Base-by-base conservation (phyloP, 768 basidiomycete genomes). In the Serpula lacrymans region DNA sequence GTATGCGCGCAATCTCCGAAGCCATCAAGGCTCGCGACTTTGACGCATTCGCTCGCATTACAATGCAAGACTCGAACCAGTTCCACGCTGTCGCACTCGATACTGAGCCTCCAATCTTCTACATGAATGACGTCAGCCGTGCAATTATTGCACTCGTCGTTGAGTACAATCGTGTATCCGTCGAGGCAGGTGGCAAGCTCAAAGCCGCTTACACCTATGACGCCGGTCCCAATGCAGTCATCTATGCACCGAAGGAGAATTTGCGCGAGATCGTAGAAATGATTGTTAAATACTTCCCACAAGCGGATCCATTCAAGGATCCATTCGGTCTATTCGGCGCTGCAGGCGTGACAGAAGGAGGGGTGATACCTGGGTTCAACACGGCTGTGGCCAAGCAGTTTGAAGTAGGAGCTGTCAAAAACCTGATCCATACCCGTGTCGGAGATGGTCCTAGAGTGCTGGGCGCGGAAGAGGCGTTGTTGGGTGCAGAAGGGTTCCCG, bases 161-260 rank as follows among this genome's bases (percentile, higher is more conserved):
- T 29, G 96, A 98, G 67, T 82, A 92, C 70, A 99, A 99, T 68
- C 80, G 94, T 14, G 71, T 88, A 16, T 71, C 80, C 2, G 64
- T 84, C 25, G 81, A 69, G 42, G 65, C 45, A 59, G 77, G 62
- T 33, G 69, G 71, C 2, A 76, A 78, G 38, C 69, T 80, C 61
- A 82, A 88, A 55, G 96, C 93, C 0, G 96, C 95, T 29, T 99
- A 99, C 66, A 99, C 96, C n/a, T 98, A 87, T 58, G 96, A 99
- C 55, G 96, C 96, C 0, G 96, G 96, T 23, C 96, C 96, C 11
- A 99, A 99, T 65, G 94, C 94, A 2, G 96, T 99, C 59, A 91
- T 99, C 55, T 99, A 98, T 65, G 78, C 92, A 0, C 75, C 78
- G 4, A 72, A 83, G 50, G 74, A 80, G 54, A 80, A 94, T 64